Evolutionary conservation across 768 basidiomycete species (phyloP).

Genomic region (Tephrocybe sp.): DNA sequence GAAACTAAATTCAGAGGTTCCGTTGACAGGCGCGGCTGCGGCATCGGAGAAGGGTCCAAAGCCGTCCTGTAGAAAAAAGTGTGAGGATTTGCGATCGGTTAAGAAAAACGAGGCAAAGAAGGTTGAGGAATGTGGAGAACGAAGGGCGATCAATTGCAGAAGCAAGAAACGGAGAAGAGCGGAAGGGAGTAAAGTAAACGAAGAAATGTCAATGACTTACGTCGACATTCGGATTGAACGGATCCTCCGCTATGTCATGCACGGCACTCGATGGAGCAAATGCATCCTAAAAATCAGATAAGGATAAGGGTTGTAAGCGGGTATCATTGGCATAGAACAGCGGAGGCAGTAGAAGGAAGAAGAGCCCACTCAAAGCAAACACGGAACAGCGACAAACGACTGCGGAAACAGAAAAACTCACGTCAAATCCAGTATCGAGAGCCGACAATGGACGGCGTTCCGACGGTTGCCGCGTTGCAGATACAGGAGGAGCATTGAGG

Average conservation of each 20-base stretch:
- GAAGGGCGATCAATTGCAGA: background rate
- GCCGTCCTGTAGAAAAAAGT: constrained; percentile 42
- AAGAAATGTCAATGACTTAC: constrained; percentile 35
- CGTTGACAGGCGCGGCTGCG: constrained; percentile 28
- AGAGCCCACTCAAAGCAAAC: too few species aligned
- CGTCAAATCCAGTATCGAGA: constrained; percentile 51
- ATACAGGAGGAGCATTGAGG: constrained; percentile 45
- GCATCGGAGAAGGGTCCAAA: constrained; percentile 82
- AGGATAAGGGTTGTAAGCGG: background rate
- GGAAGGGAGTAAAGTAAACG: background rate
- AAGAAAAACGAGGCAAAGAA: background rate
- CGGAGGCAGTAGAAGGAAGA: too few species aligned
- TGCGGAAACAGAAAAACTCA: constrained; percentile 29
- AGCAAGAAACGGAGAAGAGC: background rate
- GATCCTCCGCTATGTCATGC: constrained; percentile 42
- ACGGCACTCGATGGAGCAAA: constrained; percentile 40
- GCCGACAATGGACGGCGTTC: constrained; percentile 38
- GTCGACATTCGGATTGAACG: constrained; percentile 53
- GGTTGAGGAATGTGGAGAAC: background rate
- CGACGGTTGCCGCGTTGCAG: constrained; percentile 41
- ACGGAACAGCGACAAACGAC: background rate
- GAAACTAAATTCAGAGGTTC: constrained; percentile 51
- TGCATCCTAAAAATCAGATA: constrained; percentile 42
- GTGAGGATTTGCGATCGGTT: constrained; percentile 1
- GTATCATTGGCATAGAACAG: background rate